Conservation (phyloP, 805 yeast species). For the Barnettozyma botsteinii region DNA sequence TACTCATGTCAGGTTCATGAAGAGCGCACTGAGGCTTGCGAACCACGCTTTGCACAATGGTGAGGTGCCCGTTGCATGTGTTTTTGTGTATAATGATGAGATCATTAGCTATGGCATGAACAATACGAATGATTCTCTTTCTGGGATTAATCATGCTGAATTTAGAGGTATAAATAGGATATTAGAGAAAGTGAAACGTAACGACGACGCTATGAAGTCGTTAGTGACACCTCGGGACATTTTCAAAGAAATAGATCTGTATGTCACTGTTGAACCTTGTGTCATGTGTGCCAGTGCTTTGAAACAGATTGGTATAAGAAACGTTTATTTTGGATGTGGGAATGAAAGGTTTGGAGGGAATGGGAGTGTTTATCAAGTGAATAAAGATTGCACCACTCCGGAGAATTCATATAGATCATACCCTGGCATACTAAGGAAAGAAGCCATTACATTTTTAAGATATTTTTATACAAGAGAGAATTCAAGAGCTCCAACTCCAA, state of each 20-base stretch:
- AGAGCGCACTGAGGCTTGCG: slow-evolving; percentile 50
- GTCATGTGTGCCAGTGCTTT: slow-evolving; percentile 95
- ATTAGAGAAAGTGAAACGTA: slow-evolving; percentile 28
- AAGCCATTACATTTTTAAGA: slow-evolving; percentile 76
- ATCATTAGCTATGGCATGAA: slow-evolving; percentile 77
- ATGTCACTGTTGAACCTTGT: slow-evolving; percentile 97
- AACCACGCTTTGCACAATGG: slow-evolving; percentile 54
- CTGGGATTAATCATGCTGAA: slow-evolving; percentile 93
- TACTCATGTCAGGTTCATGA: slow-evolving; percentile 38
- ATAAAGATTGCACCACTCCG: slow-evolving; percentile 35
- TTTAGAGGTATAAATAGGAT: slow-evolving; percentile 68
- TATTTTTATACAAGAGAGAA: slow-evolving; percentile 84
- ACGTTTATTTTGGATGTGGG: slow-evolving; percentile 86
- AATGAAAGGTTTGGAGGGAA: slow-evolving; percentile 97
- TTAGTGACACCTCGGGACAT: slow-evolving; percentile 27
- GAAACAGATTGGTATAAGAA: slow-evolving; percentile 67
- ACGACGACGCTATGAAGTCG: slow-evolving; percentile 11
- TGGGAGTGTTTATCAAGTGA: slow-evolving; percentile 72
- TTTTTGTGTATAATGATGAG: slow-evolving; percentile 49
- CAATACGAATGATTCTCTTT: slow-evolving; percentile 75
- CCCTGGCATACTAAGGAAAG: slow-evolving; percentile 77
- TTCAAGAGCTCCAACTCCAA: slow-evolving; percentile 76
- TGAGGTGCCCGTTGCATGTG: slow-evolving; percentile 85
- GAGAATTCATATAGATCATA: slow-evolving; percentile 41
- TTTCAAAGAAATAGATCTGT: slow-evolving; percentile 57